A percentile compares a stretch with the other conserved stretches of the same genome.
Evolutionary conservation across 1,284 basidiomycete genomes (phyloP).

Genomic region (Anthracocystis setariae): DNA sequence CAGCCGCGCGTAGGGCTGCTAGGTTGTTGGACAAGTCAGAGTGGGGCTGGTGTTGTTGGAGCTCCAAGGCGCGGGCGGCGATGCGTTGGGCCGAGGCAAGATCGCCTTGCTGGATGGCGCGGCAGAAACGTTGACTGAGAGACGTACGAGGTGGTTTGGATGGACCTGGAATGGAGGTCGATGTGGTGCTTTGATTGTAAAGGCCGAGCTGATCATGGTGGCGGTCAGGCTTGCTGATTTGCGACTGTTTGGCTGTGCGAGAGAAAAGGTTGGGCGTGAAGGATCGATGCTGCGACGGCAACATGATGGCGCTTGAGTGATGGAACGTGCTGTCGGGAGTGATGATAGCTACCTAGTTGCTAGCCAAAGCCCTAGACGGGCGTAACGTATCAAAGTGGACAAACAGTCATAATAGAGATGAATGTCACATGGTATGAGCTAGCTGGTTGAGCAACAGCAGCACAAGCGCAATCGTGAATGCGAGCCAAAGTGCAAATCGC

Average conservation of each 20-base stretch:
- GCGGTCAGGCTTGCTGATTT: background rate
- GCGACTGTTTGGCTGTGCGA: constrained; percentile 11
- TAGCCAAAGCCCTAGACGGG: background rate
- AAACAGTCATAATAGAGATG: too few species aligned
- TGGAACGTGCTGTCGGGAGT: background rate
- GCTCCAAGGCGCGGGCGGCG: constrained; percentile 32
- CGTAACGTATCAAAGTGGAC: background rate
- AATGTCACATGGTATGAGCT: background rate
- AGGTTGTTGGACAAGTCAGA: background rate
- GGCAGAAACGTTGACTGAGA: constrained; percentile 52
- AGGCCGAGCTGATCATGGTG: background rate
- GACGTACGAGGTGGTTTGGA: constrained; percentile 21
- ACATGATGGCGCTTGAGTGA: background rate
- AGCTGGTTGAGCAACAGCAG: background rate
- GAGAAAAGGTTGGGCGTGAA: constrained; percentile 4
- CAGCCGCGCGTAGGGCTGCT: constrained; percentile 34
- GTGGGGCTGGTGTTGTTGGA: constrained; percentile 11
- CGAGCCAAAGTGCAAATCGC: too few species aligned
- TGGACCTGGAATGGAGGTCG: constrained; percentile 9
- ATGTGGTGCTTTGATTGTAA: background rate
- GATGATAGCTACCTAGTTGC: background rate
- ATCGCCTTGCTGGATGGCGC: constrained; percentile 51
- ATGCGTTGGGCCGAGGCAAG: constrained; percentile 42
- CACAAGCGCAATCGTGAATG: too few species aligned
- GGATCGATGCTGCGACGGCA: constrained; percentile 8